Evolutionary conservation across 805 yeast genomes (phyloP), one percentile per base, ranked within the genome.

Genomic region (Nakazawaea ambrosiae): DNA sequence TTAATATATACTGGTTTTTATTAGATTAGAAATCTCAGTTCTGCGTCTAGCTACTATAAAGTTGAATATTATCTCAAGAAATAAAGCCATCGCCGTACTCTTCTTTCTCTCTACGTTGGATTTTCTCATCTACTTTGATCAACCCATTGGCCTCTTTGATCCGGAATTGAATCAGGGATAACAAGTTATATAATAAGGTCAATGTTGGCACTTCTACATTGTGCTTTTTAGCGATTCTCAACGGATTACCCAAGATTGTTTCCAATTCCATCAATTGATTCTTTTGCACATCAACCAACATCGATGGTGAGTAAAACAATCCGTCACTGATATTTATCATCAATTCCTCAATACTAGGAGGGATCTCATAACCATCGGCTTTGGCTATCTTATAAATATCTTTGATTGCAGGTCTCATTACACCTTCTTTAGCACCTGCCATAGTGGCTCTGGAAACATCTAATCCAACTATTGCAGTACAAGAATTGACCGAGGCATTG

Each of bases 91-190:
- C 45, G n/a, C 50, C 55, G 20, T 49, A 49, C 8, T 33, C 27
- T 16, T 28, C 32, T 28, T 34, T 30, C 9, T 12, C 11, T 23
- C 22, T 34, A 9, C 7, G 14, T 9, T 18, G 5, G 3, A 17
- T 29, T 14, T 27, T 25, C n/a, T 54, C 53, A 27, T 62, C 53
- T 6, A 68, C 49, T 3, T 37, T 46, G 31, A 68, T 43, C 23
- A 60, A 41, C 1, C 83, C 84, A 31, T 55, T 57, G 29, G 60
- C 51, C 50, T 82, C 90, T 54, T 73, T 73, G 28, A 76, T 56
- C 42, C 70, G 60, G 49, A 73, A 72, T 57, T 83, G 92, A 33
- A 71, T 66, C 51, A 81, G 65, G 31, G 68, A 64, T 39, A 83
- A 64, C 34, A 83, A 59, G 22, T 63, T 56, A 53, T 82, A 83